Base-by-base conservation (phyloP, 306 rosid species). In the Medicago ruthenica region DNA sequence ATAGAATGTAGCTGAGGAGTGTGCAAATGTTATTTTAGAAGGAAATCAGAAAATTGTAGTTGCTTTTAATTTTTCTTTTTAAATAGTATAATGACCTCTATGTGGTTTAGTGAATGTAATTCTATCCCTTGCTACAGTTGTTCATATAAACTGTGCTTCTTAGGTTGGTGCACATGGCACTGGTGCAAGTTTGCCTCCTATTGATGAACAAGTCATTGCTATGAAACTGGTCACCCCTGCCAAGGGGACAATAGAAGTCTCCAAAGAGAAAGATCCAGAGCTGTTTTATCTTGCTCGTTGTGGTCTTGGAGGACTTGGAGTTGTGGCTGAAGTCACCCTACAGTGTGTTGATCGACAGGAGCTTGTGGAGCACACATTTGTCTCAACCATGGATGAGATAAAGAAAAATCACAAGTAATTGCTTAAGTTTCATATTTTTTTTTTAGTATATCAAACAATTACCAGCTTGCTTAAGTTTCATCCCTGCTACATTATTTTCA, bases 121-220 rank as follows among this genome's bases (percentile, higher is more conserved):
- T 79, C 22, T 57, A 44, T 44, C 40, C 47, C 48, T 50, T 31
- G 20, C 13, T 16, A 53, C 66, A 6, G 4, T 73, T 24, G 12
- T n/a, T 24, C 9, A 40, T 65, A 14, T 57, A 14, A 74, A 58
- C 18, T 60, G 58, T 42, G 55, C 15, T 31, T 68, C 71, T 74
- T 85, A 95, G 97, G 99, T 95, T 70, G 99, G 99, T 85, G 99
- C 97, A 62, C 99, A 92, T 79, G 99, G 99, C 73, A 92, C 97
- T 70, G 97, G 99, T 70, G 97, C 97, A 50, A 89, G 86, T 76
- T 75, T 95, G 87, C 99, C 97, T 81, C 99, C 99, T 22, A 95
- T 95, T 61, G 99, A 95, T 60, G 99, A 90, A 77, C 99, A 95
- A 88, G 92, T 95, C 60, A 81, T 95, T 78, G 81, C 92, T 83